These are phyloP conservation scores for Starmera pachycereana DNA, from an alignment of 805 yeast species.

Conservation along the genomic window DNA sequence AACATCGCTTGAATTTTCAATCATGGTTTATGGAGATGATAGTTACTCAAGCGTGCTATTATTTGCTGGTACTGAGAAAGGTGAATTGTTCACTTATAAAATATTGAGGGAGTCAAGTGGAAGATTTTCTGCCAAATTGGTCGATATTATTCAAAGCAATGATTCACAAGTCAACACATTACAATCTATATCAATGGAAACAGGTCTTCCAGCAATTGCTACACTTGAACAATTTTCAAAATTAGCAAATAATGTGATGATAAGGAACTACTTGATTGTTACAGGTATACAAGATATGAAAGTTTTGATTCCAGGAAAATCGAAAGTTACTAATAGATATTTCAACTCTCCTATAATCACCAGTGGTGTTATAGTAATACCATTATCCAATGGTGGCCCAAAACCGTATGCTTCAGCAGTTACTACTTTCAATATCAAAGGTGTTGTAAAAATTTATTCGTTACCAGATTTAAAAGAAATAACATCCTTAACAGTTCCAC, in stretches of 20 bases:
- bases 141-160: constrained; percentile 37
- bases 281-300: constrained; percentile 53
- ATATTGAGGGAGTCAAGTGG: constrained; percentile 56
- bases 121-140: constrained; percentile 43
- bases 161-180: constrained; percentile 44
- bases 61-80: constrained; percentile 67
- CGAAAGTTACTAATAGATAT: constrained; percentile 54
- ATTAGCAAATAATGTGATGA: constrained; percentile 47
- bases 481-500: constrained; percentile 34
- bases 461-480: constrained; percentile 59
- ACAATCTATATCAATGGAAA: constrained; percentile 44
- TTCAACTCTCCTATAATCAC: constrained; percentile 36
- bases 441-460: constrained; percentile 35
- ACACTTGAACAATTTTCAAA: constrained; percentile 43
- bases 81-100: constrained; percentile 58
- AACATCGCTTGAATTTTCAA: constrained; percentile 63
- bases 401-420: constrained; percentile 35
- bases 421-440: constrained; percentile 34
- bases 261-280: constrained; percentile 53
- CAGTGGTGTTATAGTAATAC: constrained; percentile 41
- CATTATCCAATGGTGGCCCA: constrained; percentile 9
- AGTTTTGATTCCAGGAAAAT: constrained; percentile 46
- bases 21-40: constrained; percentile 58
- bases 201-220: constrained; percentile 62
- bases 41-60: constrained; percentile 62